phyloP scores from a whole-genome alignment of 2,329 filamentous ascomycete genomes.

The Fusarium torulosum region DNA sequence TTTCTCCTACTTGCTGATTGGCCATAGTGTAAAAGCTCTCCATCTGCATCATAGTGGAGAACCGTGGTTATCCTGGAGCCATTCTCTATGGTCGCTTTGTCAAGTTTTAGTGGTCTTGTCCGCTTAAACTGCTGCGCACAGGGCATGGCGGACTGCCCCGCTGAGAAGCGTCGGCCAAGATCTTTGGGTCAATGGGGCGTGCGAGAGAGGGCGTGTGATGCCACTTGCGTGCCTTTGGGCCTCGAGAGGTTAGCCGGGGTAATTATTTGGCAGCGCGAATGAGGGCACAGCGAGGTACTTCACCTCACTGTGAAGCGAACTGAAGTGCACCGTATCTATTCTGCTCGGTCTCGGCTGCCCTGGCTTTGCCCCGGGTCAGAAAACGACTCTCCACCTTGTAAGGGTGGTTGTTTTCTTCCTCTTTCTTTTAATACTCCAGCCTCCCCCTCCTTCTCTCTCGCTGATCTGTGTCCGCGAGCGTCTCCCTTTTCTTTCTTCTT shows the following conservation, averaged over 20 bases:
- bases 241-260: constrained; percentile 32
- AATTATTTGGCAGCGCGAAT: constrained; percentile 12
- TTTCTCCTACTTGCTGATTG: constrained; percentile 43
- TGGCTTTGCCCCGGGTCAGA: constrained; percentile 37
- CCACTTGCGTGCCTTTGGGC: constrained; percentile 20
- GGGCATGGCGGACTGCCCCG: constrained; percentile 17
- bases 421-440: constrained; percentile 49
- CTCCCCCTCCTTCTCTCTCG: constrained; percentile 38
- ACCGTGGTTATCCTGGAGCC: not conserved
- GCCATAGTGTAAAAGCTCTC: constrained; percentile 2
- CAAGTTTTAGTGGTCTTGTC: constrained; percentile 24
- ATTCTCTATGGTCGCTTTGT: constrained; percentile 21
- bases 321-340: constrained; percentile 37
- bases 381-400: constrained; percentile 49
- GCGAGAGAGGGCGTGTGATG: constrained; percentile 10
- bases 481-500: constrained; percentile 38
- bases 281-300: constrained; percentile 34
- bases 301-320: constrained; percentile 30
- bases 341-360: constrained; percentile 42
- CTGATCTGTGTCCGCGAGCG: constrained; percentile 41
- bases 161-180: constrained; percentile 20
- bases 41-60: constrained; percentile 21
- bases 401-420: constrained; percentile 35
- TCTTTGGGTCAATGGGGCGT: constrained; percentile 28
- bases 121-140: constrained; percentile 20